Evolutionary conservation across 164 flowering plant species (phyloP), one percentile per base, ranked within the genome.

Genomic region (Berberis vulgaris): DNA sequence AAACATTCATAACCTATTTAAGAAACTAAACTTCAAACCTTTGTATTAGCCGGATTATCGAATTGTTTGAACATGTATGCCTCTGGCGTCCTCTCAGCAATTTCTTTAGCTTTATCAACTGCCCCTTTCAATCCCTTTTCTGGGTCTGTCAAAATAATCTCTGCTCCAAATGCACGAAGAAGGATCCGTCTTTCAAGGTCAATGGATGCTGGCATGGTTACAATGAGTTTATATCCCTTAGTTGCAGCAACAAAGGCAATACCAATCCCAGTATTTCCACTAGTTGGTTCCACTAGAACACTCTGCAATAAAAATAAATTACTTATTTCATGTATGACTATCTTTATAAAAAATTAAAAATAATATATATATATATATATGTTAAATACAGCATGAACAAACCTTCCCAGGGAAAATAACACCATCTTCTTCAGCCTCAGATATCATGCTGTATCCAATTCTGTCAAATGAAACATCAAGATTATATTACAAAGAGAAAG

Each of bases 91-190:
- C 71, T 73, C 9, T 60, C 73, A 63, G 79, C 84, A 72, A 89
- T 80, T 67, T 89, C 86, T 81, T 79, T 79, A 68, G 97, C 97
- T 76, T 87, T 86, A 63, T 82, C 89, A 69, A 83, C 72, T 45
- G 93, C 93, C 56, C 91, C 96, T 81, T 80, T 78, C 67, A 85
- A 52, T 65, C 97, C 94, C 76, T 80, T 83, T 44, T 65, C 66
- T 9, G 94, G 87, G 66, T 89, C 87, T 3, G 97, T 89, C 73
- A 89, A 69, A 70, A 89, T 74, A 59, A 87, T 65, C 38, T 89
- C 87, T 10, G 97, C 91, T 53, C 91, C 97, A 77, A 85, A 84
- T 70, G 94, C 88, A 67, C 97, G 89, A 72, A 89, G 75, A 73
- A 87, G 86, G 46, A 89, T 53, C 57, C 83, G 78, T 71, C 87